Evolutionary conservation across 2,329 filamentous ascomycete species (phyloP).

Genomic region (Apiospora aurea): DNA sequence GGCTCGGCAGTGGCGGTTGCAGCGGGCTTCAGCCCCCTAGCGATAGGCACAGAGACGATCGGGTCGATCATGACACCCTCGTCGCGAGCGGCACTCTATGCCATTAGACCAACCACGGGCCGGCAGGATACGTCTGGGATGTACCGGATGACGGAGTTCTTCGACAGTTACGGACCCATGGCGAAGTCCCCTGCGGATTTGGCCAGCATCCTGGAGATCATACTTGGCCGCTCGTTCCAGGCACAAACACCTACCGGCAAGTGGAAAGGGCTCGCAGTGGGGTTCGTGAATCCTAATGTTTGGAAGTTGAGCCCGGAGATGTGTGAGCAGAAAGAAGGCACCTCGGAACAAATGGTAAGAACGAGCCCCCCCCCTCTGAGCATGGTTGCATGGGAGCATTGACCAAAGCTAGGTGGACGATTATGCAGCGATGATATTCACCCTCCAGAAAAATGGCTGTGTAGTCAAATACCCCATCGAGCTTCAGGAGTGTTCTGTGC

Average conservation of each 20-base stretch:
- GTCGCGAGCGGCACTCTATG: slow-evolving; percentile 35
- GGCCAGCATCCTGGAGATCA: background rate
- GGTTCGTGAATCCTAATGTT: slow-evolving; percentile 16
- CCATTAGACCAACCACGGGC: slow-evolving; percentile 36
- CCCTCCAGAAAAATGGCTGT: background rate
- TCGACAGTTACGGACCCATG: slow-evolving; percentile 38
- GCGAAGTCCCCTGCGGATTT: slow-evolving; percentile 32
- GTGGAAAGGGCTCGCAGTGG: background rate
- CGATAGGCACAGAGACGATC: slow-evolving; percentile 43
- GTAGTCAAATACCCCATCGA: slow-evolving; percentile 13
- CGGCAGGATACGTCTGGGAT: slow-evolving; percentile 31
- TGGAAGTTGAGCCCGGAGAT: slow-evolving; percentile 18
- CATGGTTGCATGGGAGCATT: background rate
- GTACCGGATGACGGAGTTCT: slow-evolving; percentile 36
- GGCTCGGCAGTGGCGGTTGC: slow-evolving; percentile 44
- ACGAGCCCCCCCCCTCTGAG: background rate
- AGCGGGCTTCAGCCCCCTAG: slow-evolving; percentile 41
- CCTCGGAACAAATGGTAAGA: slow-evolving; percentile 24
- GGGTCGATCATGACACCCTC: slow-evolving; percentile 40
- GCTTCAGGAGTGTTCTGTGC: background rate
- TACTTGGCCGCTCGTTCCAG: background rate
- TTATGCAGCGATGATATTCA: background rate
- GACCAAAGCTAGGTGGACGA: background rate
- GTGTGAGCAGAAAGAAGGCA: slow-evolving; percentile 14
- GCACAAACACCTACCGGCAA: background rate